Evolutionary conservation across 371 early-diverging fungal species (phyloP).

Genomic region (Mortierella sp.): DNA sequence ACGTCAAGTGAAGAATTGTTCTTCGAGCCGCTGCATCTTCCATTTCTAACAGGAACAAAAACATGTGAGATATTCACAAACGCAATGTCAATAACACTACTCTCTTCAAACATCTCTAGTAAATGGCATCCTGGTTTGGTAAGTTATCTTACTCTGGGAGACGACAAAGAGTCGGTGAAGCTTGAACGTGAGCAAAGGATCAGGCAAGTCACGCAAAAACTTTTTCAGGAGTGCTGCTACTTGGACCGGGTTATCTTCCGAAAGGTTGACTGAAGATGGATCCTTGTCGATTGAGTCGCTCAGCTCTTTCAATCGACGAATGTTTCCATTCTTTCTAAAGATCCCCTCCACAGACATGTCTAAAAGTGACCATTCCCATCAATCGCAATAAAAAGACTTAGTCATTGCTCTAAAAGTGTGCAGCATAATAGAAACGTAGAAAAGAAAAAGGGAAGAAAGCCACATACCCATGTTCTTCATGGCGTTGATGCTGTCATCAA

Average conservation of each 20-base stretch:
- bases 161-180: conserved; percentile 80
- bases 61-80: background rate
- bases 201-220: conserved; percentile 91
- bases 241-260: conserved; percentile 83
- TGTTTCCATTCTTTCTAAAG: conserved; percentile 96
- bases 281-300: conserved; percentile 76
- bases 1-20: conserved; percentile 74
- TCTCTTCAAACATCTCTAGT: too few species aligned
- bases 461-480: conserved; percentile 67
- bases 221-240: conserved; percentile 92
- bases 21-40: conserved; percentile 56
- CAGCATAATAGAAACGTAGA: background rate
- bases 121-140: too few species aligned
- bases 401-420: too few species aligned
- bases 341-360: conserved; percentile 91
- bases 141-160: conserved; percentile 62
- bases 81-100: too few species aligned
- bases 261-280: conserved; percentile 68
- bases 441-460: background rate
- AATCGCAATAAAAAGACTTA: background rate
- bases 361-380: background rate
- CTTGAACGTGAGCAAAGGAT: conserved; percentile 88
- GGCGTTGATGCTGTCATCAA: conserved; percentile 78
- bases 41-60: conserved; percentile 32
- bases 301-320: conserved; percentile 79